Percentiles rank a stretch among this genome's conserved stretches.
These are phyloP conservation scores for Citrus trifoliata DNA, from an alignment of 345 rosid species.

Conservation along the genomic window DNA sequence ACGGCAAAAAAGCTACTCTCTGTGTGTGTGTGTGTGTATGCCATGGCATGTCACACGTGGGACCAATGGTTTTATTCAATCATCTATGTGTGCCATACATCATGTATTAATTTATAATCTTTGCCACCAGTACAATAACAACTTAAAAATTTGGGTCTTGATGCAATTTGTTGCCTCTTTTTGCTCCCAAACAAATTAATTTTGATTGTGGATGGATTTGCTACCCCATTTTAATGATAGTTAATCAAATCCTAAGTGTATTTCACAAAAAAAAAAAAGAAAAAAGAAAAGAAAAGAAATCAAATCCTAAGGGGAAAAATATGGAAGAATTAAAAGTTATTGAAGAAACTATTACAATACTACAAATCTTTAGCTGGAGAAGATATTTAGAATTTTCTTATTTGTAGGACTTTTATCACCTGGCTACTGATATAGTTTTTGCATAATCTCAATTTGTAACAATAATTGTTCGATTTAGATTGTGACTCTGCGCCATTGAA, in stretches of 20 bases:
- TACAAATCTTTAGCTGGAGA: too few relatives aligned
- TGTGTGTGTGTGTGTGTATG: background rate
- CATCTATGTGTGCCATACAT: background rate
- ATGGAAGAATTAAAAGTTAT: background rate
- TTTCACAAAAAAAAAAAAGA: too few relatives aligned
- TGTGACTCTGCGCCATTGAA: too few relatives aligned
- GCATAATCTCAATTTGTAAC: too few relatives aligned
- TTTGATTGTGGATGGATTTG: background rate
- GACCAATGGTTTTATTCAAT: slow-evolving; percentile 8
- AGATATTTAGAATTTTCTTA: background rate
- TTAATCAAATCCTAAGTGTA: too few relatives aligned
- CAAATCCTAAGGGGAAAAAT: too few relatives aligned
- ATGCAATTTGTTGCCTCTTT: background rate
- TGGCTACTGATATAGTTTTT: background rate
- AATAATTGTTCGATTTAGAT: too few relatives aligned
- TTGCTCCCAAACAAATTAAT: background rate
- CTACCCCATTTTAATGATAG: background rate
- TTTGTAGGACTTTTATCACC: background rate
- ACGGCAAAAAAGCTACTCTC: background rate
- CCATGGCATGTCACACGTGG: background rate
- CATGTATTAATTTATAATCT: background rate
- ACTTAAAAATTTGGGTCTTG: background rate
- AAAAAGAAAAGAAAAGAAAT: too few relatives aligned
- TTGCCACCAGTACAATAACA: background rate
- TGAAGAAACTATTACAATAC: background rate